A percentile compares a stretch with the other conserved stretches of the same genome.
Evolutionary conservation across 1,139 yeast genomes (phyloP).

Genomic region (Petasospora fabianii): DNA sequence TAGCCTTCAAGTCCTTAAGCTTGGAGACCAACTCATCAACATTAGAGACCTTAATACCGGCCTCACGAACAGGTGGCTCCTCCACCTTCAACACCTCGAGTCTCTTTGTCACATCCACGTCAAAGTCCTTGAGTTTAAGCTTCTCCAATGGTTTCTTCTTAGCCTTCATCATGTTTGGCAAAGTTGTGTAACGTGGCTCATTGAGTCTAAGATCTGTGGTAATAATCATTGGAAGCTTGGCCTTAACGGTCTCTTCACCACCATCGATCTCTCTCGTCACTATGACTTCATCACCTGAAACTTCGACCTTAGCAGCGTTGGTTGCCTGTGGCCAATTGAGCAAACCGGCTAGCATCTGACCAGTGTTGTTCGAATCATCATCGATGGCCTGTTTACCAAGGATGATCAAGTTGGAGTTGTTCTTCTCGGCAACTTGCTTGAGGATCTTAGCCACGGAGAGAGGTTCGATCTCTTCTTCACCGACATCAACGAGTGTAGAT

Average conservation of each 20-base stretch:
- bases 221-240: slow-evolving; percentile 77
- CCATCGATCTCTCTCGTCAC: slow-evolving; percentile 95
- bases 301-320: slow-evolving; percentile 83
- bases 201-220: slow-evolving; percentile 93
- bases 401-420: slow-evolving; percentile 72
- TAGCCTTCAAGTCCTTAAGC: slow-evolving; percentile 54
- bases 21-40: slow-evolving; percentile 82
- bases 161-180: slow-evolving; percentile 97
- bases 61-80: slow-evolving; percentile 80
- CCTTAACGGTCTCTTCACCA: slow-evolving; percentile 80
- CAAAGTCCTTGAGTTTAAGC: slow-evolving; percentile 61
- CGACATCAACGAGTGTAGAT: slow-evolving; percentile 77
- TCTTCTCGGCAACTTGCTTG: slow-evolving; percentile 65
- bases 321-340: slow-evolving; percentile 98
- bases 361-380: slow-evolving; percentile 94
- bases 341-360: slow-evolving; percentile 93
- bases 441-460: slow-evolving; percentile 84
- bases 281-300: slow-evolving; percentile 49
- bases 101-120: slow-evolving; percentile 60
- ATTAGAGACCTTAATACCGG: slow-evolving; percentile 74
- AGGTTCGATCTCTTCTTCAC: slow-evolving; percentile 77
- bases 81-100: slow-evolving; percentile 68
- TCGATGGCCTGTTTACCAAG: slow-evolving; percentile 97
- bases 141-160: slow-evolving; percentile 90
- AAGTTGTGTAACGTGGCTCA: slow-evolving; percentile 89